Percentiles rank a stretch among this genome's conserved stretches.
Evolutionary conservation across 2,329 filamentous ascomycete species (phyloP).

Genomic region (Fusarium bulbicola): DNA sequence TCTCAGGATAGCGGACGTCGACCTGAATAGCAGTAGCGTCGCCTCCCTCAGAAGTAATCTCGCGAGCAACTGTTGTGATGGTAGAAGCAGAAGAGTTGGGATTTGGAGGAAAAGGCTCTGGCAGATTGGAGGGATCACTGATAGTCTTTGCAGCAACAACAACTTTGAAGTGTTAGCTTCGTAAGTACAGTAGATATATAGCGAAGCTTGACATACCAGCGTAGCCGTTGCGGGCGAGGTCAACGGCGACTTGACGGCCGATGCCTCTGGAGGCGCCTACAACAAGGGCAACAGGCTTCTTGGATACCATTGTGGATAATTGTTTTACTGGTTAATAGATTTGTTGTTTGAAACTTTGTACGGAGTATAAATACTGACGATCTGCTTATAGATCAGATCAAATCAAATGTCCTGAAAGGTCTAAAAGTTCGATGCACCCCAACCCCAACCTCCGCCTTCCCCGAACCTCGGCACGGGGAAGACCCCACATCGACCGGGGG

Average conservation of each 20-base stretch:
- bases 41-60: constrained; percentile 73
- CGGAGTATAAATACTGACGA: not conserved
- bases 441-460: not conserved
- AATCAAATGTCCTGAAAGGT: not conserved
- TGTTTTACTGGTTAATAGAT: not conserved
- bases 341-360: not conserved
- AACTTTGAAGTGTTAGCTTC: constrained; percentile 53
- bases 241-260: constrained; percentile 81
- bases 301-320: constrained; percentile 26
- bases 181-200: not conserved
- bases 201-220: constrained; percentile 59
- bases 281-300: constrained; percentile 71
- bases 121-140: constrained; percentile 65
- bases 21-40: constrained; percentile 72
- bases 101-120: constrained; percentile 73
- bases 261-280: constrained; percentile 83
- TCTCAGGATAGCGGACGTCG: constrained; percentile 72
- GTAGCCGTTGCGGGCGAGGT: constrained; percentile 77
- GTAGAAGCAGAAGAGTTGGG: constrained; percentile 80
- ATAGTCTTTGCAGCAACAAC: constrained; percentile 81
- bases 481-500: constrained; percentile 28
- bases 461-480: not conserved
- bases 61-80: constrained; percentile 80
- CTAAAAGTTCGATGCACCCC: not conserved
- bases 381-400: constrained; percentile 1